Evolutionary conservation across 441 rosid genomes (phyloP), one percentile per base, ranked within the genome.

Genomic region (Iberis amara): DNA sequence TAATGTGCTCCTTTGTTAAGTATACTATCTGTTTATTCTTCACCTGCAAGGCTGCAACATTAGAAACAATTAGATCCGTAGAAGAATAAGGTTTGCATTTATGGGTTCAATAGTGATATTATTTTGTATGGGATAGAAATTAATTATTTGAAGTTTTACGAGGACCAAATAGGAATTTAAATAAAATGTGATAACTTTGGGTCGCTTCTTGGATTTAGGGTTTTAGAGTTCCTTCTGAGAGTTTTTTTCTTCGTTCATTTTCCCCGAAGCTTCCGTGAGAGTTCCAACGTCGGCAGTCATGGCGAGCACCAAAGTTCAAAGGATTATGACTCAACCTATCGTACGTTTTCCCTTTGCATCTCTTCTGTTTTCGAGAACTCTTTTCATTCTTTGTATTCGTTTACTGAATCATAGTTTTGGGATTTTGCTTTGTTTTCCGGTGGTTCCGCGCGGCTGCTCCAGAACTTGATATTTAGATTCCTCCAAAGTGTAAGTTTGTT

Each of bases 391-490:
- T 3, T 2, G 27, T 41, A 8, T 9, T 11, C 32, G 21, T 18
- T 18, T 36, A 28, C 47, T 30, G 13, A 38, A 4, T 31, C 30
- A 26, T 43, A 27, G 12, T 35, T 50, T 31, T 28, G 1, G 45
- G 3, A 26, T 43, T 59, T 8, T 18, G 21, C 21, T 18, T 18
- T 18, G 21, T 18, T 44, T 54, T 24, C 54, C 62, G 62, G 56
- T 54, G 61, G 53, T n/a, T 23, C 32, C 9, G 54, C 55, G 65
- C 21, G 21, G 21, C 21, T 18, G 52, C 47, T 43, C 15, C 80
- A 89, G 91, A 89, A 89, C 77, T 71, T 84, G 72, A 89, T 86
- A 61, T 89, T 89, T 76, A 80, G 96, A 81, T 84, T 84, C 66
- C 96, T 86, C 10, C 96, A 86, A 66, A 86, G 89, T 28, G 96